Percentiles rank a stretch among this genome's conserved stretches.
phyloP scores from a whole-genome alignment of 2,329 filamentous ascomycete genomes.

The Epichloe sp. region DNA sequence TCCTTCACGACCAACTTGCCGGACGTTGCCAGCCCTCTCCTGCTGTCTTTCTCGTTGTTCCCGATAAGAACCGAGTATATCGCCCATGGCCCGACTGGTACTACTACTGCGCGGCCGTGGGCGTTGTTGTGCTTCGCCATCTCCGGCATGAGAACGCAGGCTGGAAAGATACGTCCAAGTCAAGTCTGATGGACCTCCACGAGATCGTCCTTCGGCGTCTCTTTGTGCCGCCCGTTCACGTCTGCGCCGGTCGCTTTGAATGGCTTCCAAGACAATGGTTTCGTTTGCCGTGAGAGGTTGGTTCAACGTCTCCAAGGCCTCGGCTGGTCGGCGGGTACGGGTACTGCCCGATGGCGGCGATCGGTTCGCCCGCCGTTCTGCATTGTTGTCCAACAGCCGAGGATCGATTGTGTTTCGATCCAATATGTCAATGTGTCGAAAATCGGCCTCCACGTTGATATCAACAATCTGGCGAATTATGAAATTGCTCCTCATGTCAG shows the following conservation, averaged over 20 bases:
- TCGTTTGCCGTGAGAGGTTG: slow-evolving; percentile 40
- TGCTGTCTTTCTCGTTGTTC: slow-evolving; percentile 23
- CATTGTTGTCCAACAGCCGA: slow-evolving; percentile 34
- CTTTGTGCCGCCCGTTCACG: slow-evolving; percentile 27
- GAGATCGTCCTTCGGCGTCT: slow-evolving; percentile 14
- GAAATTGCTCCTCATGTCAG: slow-evolving; percentile 57
- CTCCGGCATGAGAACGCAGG: slow-evolving; percentile 9
- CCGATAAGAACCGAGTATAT: slow-evolving; percentile 24
- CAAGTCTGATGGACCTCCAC: slow-evolving; percentile 8
- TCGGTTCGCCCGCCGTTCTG: slow-evolving; percentile 23
- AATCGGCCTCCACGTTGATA: slow-evolving; percentile 44
- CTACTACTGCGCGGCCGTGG: slow-evolving; percentile 23
- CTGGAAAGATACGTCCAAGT: slow-evolving; percentile 10
- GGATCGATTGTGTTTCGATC: slow-evolving; percentile 43
- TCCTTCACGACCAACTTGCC: slow-evolving; percentile 19
- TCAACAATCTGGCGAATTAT: slow-evolving; percentile 54
- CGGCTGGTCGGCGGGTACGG: slow-evolving; percentile 10
- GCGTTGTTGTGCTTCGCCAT: slow-evolving; percentile 17
- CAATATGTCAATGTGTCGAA: slow-evolving; percentile 42
- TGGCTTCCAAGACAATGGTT: slow-evolving; percentile 41
- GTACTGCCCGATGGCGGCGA: slow-evolving; percentile 4
- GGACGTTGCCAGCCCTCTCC: slow-evolving; percentile 21
- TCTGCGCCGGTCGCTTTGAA: slow-evolving; percentile 39
- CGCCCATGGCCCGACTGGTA: slow-evolving; percentile 24
- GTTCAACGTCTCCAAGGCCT: slow-evolving; percentile 31